phyloP scores from a whole-genome alignment of 2,329 filamentous ascomycete genomes.

The Ceratocystis cacaofunesta region DNA sequence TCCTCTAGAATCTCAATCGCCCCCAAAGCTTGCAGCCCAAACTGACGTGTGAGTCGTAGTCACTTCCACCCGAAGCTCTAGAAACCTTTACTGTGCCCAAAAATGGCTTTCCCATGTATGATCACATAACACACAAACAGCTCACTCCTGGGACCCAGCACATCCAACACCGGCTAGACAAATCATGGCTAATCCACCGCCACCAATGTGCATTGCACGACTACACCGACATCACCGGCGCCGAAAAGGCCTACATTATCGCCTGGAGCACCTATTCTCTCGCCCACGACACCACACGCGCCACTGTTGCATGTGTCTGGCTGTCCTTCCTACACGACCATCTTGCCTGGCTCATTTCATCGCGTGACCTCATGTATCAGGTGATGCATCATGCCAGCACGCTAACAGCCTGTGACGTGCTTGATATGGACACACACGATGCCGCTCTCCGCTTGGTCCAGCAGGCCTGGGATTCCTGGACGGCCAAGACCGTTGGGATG shows the following conservation, averaged over 20 bases:
- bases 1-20: neutral
- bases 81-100: conserved; percentile 33
- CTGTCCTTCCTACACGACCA: conserved; percentile 37
- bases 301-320: conserved; percentile 38
- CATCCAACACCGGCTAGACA: conserved; percentile 30
- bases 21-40: neutral
- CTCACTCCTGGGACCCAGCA: conserved; percentile 36
- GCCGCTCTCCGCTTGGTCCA: conserved; percentile 32
- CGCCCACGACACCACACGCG: conserved; percentile 34
- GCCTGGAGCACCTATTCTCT: conserved; percentile 44
- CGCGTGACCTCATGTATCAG: conserved; percentile 35
- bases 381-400: conserved; percentile 40
- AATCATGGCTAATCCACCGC: conserved; percentile 43
- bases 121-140: conserved; percentile 39
- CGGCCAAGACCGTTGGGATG: neutral
- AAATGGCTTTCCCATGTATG: conserved; percentile 34
- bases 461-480: conserved; percentile 23
- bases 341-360: conserved; percentile 36
- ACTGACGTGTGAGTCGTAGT: neutral
- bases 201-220: conserved; percentile 43
- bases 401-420: conserved; percentile 33
- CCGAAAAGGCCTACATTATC: conserved; percentile 43
- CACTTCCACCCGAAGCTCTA: conserved; percentile 7
- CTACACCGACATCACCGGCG: conserved; percentile 38
- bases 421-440: conserved; percentile 31